Percentiles rank a stretch among this genome's conserved stretches.
These are phyloP conservation scores for Psilocybe azurescens DNA, from an alignment of 768 basidiomycete genomes.

Conservation along the genomic window DNA sequence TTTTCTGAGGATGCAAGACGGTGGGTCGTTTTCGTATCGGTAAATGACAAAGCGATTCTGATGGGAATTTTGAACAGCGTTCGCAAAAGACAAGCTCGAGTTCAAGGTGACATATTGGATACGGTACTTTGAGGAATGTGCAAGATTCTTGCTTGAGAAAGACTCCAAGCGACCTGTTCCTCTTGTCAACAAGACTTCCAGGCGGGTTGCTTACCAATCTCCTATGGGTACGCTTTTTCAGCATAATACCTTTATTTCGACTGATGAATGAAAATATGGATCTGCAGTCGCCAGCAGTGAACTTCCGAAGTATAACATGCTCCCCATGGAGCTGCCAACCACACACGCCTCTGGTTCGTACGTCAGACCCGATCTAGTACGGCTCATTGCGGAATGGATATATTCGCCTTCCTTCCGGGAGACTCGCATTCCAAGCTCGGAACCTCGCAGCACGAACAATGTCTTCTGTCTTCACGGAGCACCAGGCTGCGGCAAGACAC, in stretches of 20 bases:
- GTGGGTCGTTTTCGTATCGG: conserved; percentile 11
- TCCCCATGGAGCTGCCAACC: conserved; percentile 24
- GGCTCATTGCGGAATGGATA: conserved; percentile 25
- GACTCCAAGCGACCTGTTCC: conserved; percentile 9
- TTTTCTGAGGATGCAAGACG: conserved; percentile 20
- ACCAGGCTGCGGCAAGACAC: conserved; percentile 18
- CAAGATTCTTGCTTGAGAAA: conserved; percentile 15
- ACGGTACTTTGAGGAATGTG: conserved; percentile 23
- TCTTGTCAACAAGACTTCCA: conserved; percentile 16
- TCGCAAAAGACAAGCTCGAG: conserved; percentile 24
- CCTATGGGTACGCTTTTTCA: conserved; percentile 19
- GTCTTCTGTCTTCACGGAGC: conserved; percentile 23
- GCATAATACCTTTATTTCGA: neutral
- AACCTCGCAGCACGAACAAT: conserved; percentile 2
- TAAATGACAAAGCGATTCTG: neutral
- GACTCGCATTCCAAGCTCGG: neutral
- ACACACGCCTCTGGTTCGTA: conserved; percentile 5
- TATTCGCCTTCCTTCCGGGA: conserved; percentile 14
- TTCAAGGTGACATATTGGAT: conserved; percentile 25
- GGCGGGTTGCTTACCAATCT: conserved; percentile 18
- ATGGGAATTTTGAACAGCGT: conserved; percentile 1
- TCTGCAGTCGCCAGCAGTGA: conserved; percentile 17
- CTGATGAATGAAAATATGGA: neutral
- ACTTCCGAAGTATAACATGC: conserved; percentile 15
- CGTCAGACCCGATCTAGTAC: conserved; percentile 18